These are phyloP conservation scores for Fraxinus angustifolia DNA, from an alignment of 305 asterid species.

Conservation along the genomic window DNA sequence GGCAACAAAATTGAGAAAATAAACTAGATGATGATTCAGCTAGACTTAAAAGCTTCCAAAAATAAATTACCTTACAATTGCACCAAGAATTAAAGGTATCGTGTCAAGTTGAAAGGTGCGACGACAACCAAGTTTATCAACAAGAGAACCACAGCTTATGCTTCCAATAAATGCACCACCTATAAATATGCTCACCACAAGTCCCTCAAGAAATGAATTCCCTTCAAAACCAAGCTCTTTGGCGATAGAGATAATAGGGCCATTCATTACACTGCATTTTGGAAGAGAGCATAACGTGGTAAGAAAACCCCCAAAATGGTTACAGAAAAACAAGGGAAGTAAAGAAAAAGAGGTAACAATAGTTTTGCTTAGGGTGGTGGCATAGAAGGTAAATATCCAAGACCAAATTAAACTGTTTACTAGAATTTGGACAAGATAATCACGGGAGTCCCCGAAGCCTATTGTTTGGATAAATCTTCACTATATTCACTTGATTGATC, in stretches of 20 bases:
- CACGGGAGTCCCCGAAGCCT: not conserved
- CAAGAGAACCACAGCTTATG: slow-evolving; percentile 60
- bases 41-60: not conserved
- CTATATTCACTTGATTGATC: not conserved
- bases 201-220: slow-evolving; percentile 75
- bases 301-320: not conserved
- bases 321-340: not conserved
- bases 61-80: slow-evolving; percentile 53
- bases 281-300: not conserved
- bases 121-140: slow-evolving; percentile 77
- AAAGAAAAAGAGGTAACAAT: not conserved
- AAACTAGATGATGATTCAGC: not conserved
- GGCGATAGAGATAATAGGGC: slow-evolving; percentile 77
- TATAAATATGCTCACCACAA: slow-evolving; percentile 81
- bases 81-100: slow-evolving; percentile 78
- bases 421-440: not conserved
- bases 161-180: slow-evolving; percentile 88
- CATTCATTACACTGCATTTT: slow-evolving; percentile 77
- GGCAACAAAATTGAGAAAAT: not conserved
- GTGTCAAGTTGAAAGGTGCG: slow-evolving; percentile 72
- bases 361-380: not conserved
- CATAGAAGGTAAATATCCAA: not conserved
- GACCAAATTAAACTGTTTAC: not conserved
- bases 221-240: slow-evolving; percentile 87
- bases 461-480: not conserved